Evolutionary conservation across 75 land plant species (phyloP).

Genomic region (Pseudotsuga menziesii): DNA sequence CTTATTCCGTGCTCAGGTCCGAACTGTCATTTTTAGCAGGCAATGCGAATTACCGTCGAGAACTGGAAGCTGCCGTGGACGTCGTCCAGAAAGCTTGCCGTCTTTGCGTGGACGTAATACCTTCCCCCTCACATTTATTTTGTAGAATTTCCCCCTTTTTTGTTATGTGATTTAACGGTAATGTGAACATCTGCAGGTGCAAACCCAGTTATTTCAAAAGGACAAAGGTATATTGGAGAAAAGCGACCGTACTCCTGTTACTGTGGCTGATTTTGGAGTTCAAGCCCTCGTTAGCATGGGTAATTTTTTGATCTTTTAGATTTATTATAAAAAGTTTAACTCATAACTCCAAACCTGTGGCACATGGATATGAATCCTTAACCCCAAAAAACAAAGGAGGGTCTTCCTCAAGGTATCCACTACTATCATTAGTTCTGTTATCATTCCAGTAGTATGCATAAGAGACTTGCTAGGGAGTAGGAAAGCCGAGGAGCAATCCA

Average conservation of each 20-base stretch:
- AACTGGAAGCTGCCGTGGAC: slow-evolving; percentile 75
- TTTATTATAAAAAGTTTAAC: too few relatives aligned
- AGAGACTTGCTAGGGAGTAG: too few relatives aligned
- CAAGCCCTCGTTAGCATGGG: slow-evolving; percentile 86
- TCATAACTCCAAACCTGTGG: too few relatives aligned
- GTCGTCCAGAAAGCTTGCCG: slow-evolving; percentile 75
- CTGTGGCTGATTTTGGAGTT: slow-evolving; percentile 93
- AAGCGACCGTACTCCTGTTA: slow-evolving; percentile 76
- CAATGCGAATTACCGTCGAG: slow-evolving; percentile 35
- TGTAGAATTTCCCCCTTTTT: background rate
- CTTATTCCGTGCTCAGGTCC: slow-evolving; percentile 13
- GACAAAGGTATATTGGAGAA: slow-evolving; percentile 51
- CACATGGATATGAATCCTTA: too few relatives aligned
- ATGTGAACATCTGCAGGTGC: slow-evolving; percentile 32
- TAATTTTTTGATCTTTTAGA: slow-evolving; percentile 8
- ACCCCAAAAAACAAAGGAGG: too few relatives aligned
- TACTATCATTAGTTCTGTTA: too few relatives aligned
- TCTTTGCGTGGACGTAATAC: slow-evolving; percentile 61
- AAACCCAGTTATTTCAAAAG: slow-evolving; percentile 25
- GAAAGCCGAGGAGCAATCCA: too few relatives aligned
- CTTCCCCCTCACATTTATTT: background rate
- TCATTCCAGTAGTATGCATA: too few relatives aligned
- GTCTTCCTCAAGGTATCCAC: too few relatives aligned
- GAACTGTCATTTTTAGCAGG: slow-evolving; percentile 37
- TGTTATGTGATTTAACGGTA: background rate